Percentiles rank a stretch among this genome's conserved stretches.
These are phyloP conservation scores for Musa schizocarpa DNA, from an alignment of 176 grass and related monocot genomes.

Conservation along the genomic window DNA sequence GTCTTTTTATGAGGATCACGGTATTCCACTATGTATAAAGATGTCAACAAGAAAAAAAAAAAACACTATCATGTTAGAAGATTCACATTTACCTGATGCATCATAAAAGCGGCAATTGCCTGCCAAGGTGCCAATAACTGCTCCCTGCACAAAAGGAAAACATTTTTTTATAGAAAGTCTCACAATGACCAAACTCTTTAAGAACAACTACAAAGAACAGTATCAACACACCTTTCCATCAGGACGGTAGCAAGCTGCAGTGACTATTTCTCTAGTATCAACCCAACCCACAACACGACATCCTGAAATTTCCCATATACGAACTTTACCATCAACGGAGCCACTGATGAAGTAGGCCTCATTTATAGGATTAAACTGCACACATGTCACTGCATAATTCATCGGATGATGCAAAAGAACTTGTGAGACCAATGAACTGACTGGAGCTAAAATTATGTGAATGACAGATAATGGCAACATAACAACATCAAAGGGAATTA, in stretches of 20 bases:
- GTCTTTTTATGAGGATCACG: not conserved
- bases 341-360: conserved; percentile 74
- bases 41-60: not conserved
- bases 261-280: conserved; percentile 77
- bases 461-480: not conserved
- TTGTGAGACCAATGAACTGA: not conserved
- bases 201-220: too few relatives aligned
- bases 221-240: conserved; percentile 2
- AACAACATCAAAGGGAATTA: conserved; percentile 4
- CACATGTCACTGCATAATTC: conserved; percentile 66
- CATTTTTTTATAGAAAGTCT: not conserved
- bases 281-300: conserved; percentile 58
- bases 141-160: not conserved
- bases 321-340: conserved; percentile 74
- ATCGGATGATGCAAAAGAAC: not conserved
- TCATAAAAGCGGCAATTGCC: conserved; percentile 28
- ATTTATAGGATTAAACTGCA: conserved; percentile 70
- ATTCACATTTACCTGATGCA: conserved; percentile 13
- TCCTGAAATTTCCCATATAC: conserved; percentile 65
- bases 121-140: conserved; percentile 20
- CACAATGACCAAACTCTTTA: not conserved
- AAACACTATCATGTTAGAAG: not conserved
- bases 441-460: conserved; percentile 5
- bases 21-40: not conserved
- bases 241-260: conserved; percentile 52